phyloP scores from a whole-genome alignment of 805 yeast species.

The Candida verbasci region DNA sequence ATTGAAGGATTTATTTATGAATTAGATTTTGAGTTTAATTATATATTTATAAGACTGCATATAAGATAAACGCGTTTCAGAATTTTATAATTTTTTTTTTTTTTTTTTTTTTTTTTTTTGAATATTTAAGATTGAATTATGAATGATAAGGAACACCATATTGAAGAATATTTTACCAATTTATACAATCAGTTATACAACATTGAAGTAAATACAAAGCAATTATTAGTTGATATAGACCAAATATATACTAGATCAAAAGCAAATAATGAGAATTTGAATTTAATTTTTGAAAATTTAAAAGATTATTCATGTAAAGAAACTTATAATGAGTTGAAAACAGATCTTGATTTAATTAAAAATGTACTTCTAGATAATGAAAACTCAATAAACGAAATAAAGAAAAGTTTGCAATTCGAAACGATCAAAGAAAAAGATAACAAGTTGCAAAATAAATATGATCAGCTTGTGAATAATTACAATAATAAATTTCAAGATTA shows the following conservation, averaged over 20 bases:
- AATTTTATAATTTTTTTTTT: no score
- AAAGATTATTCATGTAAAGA: conserved; percentile 32
- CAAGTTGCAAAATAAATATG: conserved; percentile 17
- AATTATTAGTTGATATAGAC: conserved; percentile 30
- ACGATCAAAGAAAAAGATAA: conserved; percentile 6
- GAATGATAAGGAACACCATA: no score
- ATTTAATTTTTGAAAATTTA: conserved; percentile 28
- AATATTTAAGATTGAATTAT: no score
- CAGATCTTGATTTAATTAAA: conserved; percentile 1
- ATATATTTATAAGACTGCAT: no score
- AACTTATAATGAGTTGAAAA: conserved; percentile 1
- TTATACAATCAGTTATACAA: conserved; percentile 25
- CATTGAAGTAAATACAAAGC: conserved; percentile 31
- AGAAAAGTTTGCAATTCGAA: not conserved
- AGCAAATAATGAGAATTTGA: conserved; percentile 36
- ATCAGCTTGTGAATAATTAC: conserved; percentile 16
- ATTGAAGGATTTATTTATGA: no score
- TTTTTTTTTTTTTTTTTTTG: no score
- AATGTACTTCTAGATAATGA: not conserved
- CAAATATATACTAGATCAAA: conserved; percentile 37
- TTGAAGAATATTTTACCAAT: conserved; percentile 30
- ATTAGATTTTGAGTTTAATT: no score
- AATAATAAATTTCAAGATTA: conserved; percentile 21
- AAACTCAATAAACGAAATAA: not conserved
- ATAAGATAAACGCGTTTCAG: no score